Conservation (phyloP, 2,329 filamentous ascomycete species). For the Teratosphaeriaceae sp. region DNA sequence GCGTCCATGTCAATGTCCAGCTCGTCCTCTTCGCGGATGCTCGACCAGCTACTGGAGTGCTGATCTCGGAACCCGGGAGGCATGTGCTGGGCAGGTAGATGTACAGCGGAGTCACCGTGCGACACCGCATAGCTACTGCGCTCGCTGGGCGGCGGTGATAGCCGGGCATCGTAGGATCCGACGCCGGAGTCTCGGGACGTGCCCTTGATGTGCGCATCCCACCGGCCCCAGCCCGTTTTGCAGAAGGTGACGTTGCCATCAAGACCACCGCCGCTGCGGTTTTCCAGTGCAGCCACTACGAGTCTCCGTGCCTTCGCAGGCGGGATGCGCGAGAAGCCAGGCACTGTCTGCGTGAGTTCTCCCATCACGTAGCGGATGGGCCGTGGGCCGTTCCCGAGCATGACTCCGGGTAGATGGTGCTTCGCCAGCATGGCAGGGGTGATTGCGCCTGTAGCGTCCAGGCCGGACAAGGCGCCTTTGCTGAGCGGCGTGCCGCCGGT, state of each 20-base stretch:
- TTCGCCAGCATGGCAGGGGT: constrained; percentile 80
- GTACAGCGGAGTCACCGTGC: constrained; percentile 26
- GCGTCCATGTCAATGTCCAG: constrained; percentile 50
- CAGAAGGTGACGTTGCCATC: constrained; percentile 76
- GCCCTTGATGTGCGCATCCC: constrained; percentile 75
- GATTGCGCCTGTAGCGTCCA: constrained; percentile 74
- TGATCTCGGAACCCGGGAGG: constrained; percentile 22
- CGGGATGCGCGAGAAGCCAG: constrained; percentile 83
- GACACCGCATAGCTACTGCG: constrained; percentile 30
- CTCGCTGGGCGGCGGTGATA: constrained; percentile 48
- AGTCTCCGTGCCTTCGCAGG: constrained; percentile 84
- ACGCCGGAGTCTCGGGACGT: constrained; percentile 27
- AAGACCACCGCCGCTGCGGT: constrained; percentile 55
- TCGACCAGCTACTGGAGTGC: constrained; percentile 57
- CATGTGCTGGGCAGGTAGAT: constrained; percentile 22
- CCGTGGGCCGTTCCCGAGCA: constrained; percentile 81
- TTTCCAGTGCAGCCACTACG: constrained; percentile 87
- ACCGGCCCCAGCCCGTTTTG: constrained; percentile 96
- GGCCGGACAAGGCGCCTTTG: constrained; percentile 45
- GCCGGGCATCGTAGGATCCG: constrained; percentile 32
- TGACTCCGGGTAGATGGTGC: constrained; percentile 82
- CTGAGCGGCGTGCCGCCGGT: constrained; percentile 35
- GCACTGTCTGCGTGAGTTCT: constrained; percentile 86
- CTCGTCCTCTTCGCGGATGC: constrained; percentile 58
- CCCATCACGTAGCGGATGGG: constrained; percentile 95